Conservation (phyloP, 78 protist genomes). For the Protostelium mycophagum region DNA sequence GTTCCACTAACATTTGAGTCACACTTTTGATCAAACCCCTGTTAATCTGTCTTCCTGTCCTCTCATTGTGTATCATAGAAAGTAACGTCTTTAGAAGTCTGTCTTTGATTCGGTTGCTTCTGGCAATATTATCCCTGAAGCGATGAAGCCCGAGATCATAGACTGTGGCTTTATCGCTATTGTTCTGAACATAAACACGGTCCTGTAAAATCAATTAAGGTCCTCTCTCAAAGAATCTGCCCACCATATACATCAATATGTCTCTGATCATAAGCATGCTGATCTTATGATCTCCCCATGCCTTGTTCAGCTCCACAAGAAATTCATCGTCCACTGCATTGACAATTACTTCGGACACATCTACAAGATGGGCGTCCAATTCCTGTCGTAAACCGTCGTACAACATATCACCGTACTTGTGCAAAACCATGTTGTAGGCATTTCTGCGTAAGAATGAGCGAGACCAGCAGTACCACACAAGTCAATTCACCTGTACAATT, state of each 20-base stretch:
- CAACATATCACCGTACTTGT: constrained; percentile 77
- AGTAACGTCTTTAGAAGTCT: constrained; percentile 45
- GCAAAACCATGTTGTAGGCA: constrained; percentile 87
- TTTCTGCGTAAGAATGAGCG: constrained; percentile 16
- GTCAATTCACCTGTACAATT: constrained; percentile 62
- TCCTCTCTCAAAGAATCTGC: not conserved
- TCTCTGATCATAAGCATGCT: constrained; percentile 86
- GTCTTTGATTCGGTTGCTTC: constrained; percentile 38
- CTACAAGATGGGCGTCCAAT: constrained; percentile 53
- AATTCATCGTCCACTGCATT: constrained; percentile 50
- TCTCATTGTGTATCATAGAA: constrained; percentile 63
- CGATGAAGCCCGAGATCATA: constrained; percentile 72
- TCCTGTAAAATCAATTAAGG: constrained; percentile 20
- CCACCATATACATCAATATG: constrained; percentile 88
- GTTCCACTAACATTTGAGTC: constrained; percentile 75
- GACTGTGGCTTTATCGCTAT: constrained; percentile 48
- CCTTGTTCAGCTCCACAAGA: constrained; percentile 25
- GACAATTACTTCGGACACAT: constrained; percentile 28
- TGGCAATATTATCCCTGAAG: constrained; percentile 67
- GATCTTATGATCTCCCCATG: constrained; percentile 77
- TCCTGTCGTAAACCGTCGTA: constrained; percentile 66
- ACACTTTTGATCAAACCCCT: constrained; percentile 54
- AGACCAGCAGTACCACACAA: not conserved
- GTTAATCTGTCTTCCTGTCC: constrained; percentile 68
- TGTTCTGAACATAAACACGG: constrained; percentile 57